A percentile compares a stretch with the other conserved stretches of the same genome.
Evolutionary conservation across 169 alveolate species (phyloP).

Genomic region (Plasmodium blacklocki): DNA sequence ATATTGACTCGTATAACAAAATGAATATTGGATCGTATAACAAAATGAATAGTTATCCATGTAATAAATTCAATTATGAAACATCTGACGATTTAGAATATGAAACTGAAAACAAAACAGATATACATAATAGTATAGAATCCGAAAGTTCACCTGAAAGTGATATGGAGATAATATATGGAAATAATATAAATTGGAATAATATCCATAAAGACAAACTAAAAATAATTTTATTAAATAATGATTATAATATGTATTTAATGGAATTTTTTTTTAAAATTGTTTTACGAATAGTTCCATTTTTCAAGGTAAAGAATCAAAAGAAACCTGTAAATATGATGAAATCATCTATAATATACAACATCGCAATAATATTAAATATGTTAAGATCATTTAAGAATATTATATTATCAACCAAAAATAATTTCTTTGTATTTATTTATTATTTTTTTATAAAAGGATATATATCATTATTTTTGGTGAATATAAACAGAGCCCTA

Average conservation of each 20-base stretch:
- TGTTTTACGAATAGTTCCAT: conserved; percentile 65
- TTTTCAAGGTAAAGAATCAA: conserved; percentile 31
- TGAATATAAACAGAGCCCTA: conserved; percentile 43
- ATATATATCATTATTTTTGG: conserved; percentile 43
- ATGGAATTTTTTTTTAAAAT: conserved; percentile 66
- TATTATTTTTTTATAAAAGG: conserved; percentile 70
- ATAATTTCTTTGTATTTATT: conserved; percentile 57
- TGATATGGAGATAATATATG: conserved; percentile 18
- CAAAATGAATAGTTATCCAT: neutral
- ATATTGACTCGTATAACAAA: neutral
- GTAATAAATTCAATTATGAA: neutral
- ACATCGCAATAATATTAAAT: conserved; percentile 40
- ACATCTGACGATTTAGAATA: conserved; percentile 28
- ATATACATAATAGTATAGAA: conserved; percentile 29
- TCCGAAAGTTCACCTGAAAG: conserved; percentile 34
- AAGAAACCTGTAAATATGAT: conserved; percentile 5
- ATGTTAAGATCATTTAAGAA: conserved; percentile 54
- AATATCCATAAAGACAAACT: conserved; percentile 14
- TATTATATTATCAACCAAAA: conserved; percentile 58
- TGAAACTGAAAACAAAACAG: conserved; percentile 43
- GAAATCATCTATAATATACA: conserved; percentile 53
- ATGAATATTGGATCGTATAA: conserved; percentile 4
- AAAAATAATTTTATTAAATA: conserved; percentile 55
- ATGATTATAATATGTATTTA: conserved; percentile 50
- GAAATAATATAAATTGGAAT: neutral